Conservation (phyloP, 2,329 filamentous ascomycete species). For the Ophiosphaerella narmari region DNA sequence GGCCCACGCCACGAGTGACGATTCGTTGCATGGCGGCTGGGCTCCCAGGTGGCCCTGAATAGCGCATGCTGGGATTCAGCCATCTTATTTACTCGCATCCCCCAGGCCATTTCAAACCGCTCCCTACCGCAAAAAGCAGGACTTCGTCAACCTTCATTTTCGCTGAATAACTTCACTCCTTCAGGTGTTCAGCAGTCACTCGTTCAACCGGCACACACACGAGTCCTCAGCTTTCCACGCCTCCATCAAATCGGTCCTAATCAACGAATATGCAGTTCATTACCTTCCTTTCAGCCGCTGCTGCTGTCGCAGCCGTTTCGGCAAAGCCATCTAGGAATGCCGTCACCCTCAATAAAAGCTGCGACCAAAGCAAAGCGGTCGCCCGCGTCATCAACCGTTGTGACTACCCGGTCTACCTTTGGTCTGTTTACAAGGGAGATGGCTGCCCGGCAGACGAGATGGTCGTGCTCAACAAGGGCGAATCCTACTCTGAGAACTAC, state of each 20-base stretch:
- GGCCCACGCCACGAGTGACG: conserved; percentile 37
- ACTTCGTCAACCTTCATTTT: conserved; percentile 44
- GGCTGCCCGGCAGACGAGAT: conserved; percentile 29
- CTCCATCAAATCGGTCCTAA: conserved; percentile 14
- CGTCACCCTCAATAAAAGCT: conserved; percentile 21
- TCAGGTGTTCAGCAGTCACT: conserved; percentile 46
- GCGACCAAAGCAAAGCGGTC: conserved; percentile 15
- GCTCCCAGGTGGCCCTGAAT: conserved; percentile 34
- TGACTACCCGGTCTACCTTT: conserved; percentile 43
- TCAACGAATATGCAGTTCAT: conserved; percentile 40
- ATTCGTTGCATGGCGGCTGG: conserved; percentile 39
- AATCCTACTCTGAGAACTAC: conserved; percentile 41
- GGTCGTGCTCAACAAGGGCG: conserved; percentile 34
- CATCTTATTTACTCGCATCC: conserved; percentile 45
- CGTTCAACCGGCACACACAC: conserved; percentile 30
- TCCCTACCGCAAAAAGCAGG: conserved; percentile 42
- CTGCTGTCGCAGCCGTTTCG: conserved; percentile 36
- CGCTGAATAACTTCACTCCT: conserved; percentile 49
- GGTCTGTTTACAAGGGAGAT: conserved; percentile 42
- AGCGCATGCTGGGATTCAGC: conserved; percentile 32
- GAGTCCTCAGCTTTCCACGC: conserved; percentile 23
- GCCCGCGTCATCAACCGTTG: conserved; percentile 47
- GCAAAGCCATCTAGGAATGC: conserved; percentile 16
- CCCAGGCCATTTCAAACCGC: conserved; percentile 32
- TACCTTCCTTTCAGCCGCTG: conserved; percentile 33